A percentile compares a stretch with the other conserved stretches of the same genome.
phyloP scores from a whole-genome alignment of 345 rosid genomes.

The Fremontodendron californicum region DNA sequence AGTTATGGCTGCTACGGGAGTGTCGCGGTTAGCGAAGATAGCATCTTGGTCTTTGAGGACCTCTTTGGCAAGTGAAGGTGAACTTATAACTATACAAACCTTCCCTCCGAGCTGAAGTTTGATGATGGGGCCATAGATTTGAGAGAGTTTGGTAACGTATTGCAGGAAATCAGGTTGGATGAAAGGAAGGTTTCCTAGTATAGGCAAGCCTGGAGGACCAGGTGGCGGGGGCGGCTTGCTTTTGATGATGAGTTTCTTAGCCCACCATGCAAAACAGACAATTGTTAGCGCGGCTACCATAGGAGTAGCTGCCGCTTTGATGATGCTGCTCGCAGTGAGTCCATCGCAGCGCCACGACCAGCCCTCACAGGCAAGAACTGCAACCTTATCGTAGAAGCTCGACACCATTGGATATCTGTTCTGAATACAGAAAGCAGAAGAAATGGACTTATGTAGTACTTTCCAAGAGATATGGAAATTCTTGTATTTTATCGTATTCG shows the following conservation, averaged over 20 bases:
- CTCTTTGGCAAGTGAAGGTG: constrained; percentile 37
- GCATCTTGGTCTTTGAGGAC: constrained; percentile 42
- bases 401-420: not conserved
- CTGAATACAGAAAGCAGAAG: not conserved
- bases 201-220: constrained; percentile 45
- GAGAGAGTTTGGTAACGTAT: constrained; percentile 31
- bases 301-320: not conserved
- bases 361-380: not conserved
- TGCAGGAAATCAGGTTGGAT: constrained; percentile 43
- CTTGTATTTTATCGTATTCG: no score
- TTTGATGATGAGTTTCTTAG: not conserved
- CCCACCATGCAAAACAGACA: not conserved
- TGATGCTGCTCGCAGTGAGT: not conserved
- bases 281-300: not conserved
- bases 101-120: constrained; percentile 40
- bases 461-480: no score
- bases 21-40: constrained; percentile 44
- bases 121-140: constrained; percentile 37
- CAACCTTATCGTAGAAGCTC: not conserved
- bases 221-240: constrained; percentile 29
- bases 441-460: no score
- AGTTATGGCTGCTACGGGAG: constrained; percentile 20
- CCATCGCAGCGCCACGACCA: not conserved
- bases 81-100: constrained; percentile 31
- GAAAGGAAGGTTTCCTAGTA: constrained; percentile 48